These are phyloP conservation scores for Amanita pseudoporphyria DNA, from an alignment of 768 basidiomycete species.

Conservation along the genomic window DNA sequence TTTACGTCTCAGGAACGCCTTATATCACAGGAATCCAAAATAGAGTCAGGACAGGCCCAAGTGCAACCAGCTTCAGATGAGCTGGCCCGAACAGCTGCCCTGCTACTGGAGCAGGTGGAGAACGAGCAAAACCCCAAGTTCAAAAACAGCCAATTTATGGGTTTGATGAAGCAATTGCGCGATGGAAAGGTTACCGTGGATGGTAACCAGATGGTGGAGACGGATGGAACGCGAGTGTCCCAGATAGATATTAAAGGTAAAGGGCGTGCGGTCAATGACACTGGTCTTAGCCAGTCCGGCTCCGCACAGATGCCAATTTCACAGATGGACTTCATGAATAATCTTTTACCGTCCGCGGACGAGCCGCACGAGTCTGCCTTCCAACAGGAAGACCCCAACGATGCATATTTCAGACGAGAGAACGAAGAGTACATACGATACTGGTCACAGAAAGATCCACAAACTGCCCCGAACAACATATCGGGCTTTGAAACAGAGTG, in stretches of 20 bases:
- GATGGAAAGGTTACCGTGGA: slow-evolving; percentile 74
- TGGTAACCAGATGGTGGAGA: slow-evolving; percentile 68
- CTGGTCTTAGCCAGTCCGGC: slow-evolving; percentile 8
- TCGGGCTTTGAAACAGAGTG: slow-evolving; percentile 29
- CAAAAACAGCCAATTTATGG: slow-evolving; percentile 74
- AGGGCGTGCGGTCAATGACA: slow-evolving; percentile 35
- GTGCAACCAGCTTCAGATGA: slow-evolving; percentile 44
- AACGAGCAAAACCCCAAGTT: slow-evolving; percentile 80
- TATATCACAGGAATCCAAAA: slow-evolving; percentile 15
- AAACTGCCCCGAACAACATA: slow-evolving; percentile 15
- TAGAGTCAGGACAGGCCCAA: slow-evolving; percentile 11
- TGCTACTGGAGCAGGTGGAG: slow-evolving; percentile 67
- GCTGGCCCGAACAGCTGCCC: slow-evolving; percentile 71
- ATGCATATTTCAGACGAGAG: slow-evolving; percentile 63
- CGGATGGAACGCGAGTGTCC: slow-evolving; percentile 20
- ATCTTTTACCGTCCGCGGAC: not conserved
- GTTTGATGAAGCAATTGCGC: slow-evolving; percentile 75
- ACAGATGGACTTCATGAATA: not conserved
- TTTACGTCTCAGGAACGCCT: slow-evolving; percentile 49
- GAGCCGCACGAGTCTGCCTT: not conserved
- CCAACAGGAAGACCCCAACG: slow-evolving; percentile 36
- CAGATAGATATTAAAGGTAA: slow-evolving; percentile 56
- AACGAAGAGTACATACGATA: slow-evolving; percentile 57
- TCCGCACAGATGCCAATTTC: not conserved
- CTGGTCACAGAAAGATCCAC: slow-evolving; percentile 27